Percentiles rank a stretch among this genome's conserved stretches.
Conservation (phyloP, 2,329 filamentous ascomycete genomes). For the Xylariaceae sp. region DNA sequence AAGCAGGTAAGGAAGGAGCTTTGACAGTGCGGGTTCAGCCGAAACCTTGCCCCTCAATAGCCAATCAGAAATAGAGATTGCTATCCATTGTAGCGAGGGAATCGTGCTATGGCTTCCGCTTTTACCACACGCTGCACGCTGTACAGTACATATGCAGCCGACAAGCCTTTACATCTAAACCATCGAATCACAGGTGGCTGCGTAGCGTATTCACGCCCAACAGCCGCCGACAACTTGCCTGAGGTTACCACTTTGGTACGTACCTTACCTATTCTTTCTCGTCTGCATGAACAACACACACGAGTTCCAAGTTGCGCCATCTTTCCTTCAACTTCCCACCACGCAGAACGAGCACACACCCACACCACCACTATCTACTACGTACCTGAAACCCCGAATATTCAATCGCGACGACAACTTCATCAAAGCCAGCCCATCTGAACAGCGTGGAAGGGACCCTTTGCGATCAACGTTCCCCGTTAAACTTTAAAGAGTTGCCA, state of each 20-base stretch:
- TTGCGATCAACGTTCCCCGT: conserved; percentile 25
- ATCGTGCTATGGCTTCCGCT: no score
- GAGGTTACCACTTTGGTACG: conserved; percentile 8
- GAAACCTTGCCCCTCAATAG: not conserved
- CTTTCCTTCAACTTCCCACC: conserved; percentile 24
- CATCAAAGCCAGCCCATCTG: not conserved
- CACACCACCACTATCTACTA: conserved; percentile 9
- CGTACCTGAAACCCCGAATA: conserved; percentile 1
- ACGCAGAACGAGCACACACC: conserved; percentile 10
- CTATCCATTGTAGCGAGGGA: not conserved
- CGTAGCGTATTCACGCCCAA: conserved; percentile 41
- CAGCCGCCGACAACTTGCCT: conserved; percentile 34
- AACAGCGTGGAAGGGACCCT: conserved; percentile 25
- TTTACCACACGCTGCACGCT: not conserved
- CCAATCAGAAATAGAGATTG: not conserved
- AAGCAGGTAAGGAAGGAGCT: conserved; percentile 4
- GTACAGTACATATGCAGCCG: not conserved
- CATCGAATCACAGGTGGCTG: conserved; percentile 42
- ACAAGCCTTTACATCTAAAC: conserved; percentile 5
- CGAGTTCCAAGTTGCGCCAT: conserved; percentile 26
- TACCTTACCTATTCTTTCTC: conserved; percentile 23
- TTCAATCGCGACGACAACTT: not conserved
- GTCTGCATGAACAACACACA: conserved; percentile 17
- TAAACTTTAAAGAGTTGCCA: conserved; percentile 32
- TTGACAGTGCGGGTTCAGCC: conserved; percentile 24